Evolutionary conservation across 2,329 filamentous ascomycete genomes (phyloP), one percentile per base, ranked within the genome.

Genomic region (Pezicula neosporulosa): DNA sequence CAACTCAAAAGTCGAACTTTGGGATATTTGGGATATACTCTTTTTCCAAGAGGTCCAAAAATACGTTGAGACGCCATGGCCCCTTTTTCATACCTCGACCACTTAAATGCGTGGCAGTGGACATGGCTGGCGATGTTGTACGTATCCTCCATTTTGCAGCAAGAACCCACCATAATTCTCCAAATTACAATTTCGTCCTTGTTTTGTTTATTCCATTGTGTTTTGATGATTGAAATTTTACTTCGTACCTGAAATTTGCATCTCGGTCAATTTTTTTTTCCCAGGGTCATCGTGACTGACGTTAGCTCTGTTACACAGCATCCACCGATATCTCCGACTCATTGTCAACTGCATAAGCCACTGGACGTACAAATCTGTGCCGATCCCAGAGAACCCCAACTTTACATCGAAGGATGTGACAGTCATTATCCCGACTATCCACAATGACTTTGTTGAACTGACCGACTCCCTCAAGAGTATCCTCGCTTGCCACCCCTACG

Each of bases 381-480:
- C 88, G 39, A 87, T 93, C 49, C 87, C 90, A 38, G 82, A 83
- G 52, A 88, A 90, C 56, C 90, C 93, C n/a, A 85, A 78, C 42
- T 64, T 62, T 46, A 60, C 60, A 15, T 90, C 85, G 27, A 81
- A 85, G 33, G 90, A 97, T 80, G 91, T 96, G 63, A 96, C 93
- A 6, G 90, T 97, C 57, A 89, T 97, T 62, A 89, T 97, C 55
- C 93, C 93, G 7, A 95, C 92, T 10, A 91, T 97, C 58, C 90
- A 95, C 66, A 90, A 91, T 54, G 85, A 84, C 56, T 90, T 93
- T 54, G 85, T 91, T 62, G 90, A 95, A 65, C 77, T 97, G 55
- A 85, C 86, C 48, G 83, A 87, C 53, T 96, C 91, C 16, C 80
- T 97, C 37, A 77, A 86, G 65, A 90, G 87, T 63, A 90, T 90